Evolutionary conservation across 441 rosid genomes (phyloP).

Genomic region (Euphorbia celastroides): DNA sequence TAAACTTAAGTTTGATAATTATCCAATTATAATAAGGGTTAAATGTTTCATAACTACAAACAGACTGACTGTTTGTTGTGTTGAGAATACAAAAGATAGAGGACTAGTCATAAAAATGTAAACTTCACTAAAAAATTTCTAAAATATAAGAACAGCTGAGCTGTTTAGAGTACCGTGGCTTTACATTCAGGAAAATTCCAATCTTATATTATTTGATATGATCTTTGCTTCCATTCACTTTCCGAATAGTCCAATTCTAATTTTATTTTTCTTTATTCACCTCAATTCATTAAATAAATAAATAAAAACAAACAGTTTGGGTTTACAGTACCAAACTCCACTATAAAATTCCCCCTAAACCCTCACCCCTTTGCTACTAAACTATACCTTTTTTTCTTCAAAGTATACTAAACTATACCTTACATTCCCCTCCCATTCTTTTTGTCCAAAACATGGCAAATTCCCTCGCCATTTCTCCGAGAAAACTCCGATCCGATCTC

Average conservation of each 20-base stretch:
- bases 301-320: too few relatives aligned
- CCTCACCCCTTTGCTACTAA: background rate
- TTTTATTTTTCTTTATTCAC: conserved; percentile 11
- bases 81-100: background rate
- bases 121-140: background rate
- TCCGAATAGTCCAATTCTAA: conserved; percentile 30
- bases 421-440: too few relatives aligned
- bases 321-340: background rate
- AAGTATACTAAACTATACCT: background rate
- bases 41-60: too few relatives aligned
- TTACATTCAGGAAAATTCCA: conserved; percentile 22
- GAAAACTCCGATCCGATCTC: conserved; percentile 75
- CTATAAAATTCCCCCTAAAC: conserved; percentile 15
- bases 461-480: conserved; percentile 46
- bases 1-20: too few relatives aligned
- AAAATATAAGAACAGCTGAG: conserved; percentile 24
- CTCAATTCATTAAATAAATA: too few relatives aligned
- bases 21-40: too few relatives aligned
- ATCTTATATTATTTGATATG: conserved; percentile 24
- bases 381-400: background rate
- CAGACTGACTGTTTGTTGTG: too few relatives aligned
- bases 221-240: conserved; percentile 39
- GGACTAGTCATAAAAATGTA: background rate
- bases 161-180: conserved; percentile 33
- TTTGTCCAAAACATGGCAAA: background rate